Base-by-base conservation (phyloP, 208 protist species). In the Acanthamoeba castellanii region DNA sequence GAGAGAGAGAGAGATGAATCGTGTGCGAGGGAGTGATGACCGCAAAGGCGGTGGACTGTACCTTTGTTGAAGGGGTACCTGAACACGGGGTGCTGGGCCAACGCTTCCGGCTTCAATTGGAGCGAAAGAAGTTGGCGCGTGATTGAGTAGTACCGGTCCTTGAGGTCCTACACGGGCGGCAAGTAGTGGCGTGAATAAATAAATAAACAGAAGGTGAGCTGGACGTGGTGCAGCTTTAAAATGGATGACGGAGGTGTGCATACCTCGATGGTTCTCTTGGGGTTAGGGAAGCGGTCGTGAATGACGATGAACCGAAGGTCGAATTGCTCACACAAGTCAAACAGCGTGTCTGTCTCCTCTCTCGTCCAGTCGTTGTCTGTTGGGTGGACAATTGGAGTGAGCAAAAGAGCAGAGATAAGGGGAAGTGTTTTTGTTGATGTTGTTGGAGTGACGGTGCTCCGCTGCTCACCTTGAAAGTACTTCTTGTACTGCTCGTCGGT, bases 231-330 rank as follows among this genome's bases (percentile, higher is more conserved):
- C n/a, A 55, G 42, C 25, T 81, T 11, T 8, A 1, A 3, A 7
- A 8, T 47, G 42, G 4, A 11, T 47, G 42, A 47, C 42, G 42
- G 42, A 47, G 5, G 42, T 9, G 42, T 0, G 42, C 42, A 47
- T 47, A 90, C 61, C 88, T 93, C 88, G 52, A 76, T 42, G 16
- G 50, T 57, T 76, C 50, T 22, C 50, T 93, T 72, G 14, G 61
- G 37, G 7, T 76, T 61, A 6, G 93, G 81, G 27, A 94, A 91
- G 25, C 94, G 52, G 82, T 95, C 94, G 34, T 88, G 66, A n/a
- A 95, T 70, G n/a, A 94, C 89, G 32, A 84, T 50, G 61, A 94
- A 95, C 42, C 94, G 88, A 14, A 94, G 76, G 52, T 95, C 94
- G 50, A 95, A 95, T 20, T 18, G 88, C 68, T 64, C 55, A 64